Conservation (phyloP, 2,329 filamentous ascomycete species). For the Amesomyces nigricolor region DNA sequence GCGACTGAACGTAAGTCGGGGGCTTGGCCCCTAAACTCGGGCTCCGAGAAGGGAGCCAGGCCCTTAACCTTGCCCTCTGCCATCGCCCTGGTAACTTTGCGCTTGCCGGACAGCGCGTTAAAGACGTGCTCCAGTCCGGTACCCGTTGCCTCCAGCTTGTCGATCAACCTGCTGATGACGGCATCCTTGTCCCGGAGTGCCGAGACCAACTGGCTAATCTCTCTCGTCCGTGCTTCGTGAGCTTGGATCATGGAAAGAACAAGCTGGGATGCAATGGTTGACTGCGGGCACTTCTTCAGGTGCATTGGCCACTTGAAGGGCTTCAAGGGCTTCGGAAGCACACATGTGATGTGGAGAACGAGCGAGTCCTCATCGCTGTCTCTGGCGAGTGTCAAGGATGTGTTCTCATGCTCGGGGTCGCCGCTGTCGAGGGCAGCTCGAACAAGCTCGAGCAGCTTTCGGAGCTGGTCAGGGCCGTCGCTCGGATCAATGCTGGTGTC, state of each 20-base stretch:
- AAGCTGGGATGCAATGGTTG: constrained; percentile 42
- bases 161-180: constrained; percentile 45
- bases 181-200: constrained; percentile 47
- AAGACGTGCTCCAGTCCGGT: constrained; percentile 51
- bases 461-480: constrained; percentile 61
- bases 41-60: constrained; percentile 43
- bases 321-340: constrained; percentile 56
- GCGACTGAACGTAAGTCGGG: constrained; percentile 20
- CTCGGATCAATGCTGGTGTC: constrained; percentile 69
- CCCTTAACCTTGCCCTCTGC: constrained; percentile 48
- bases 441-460: constrained; percentile 61
- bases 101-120: constrained; percentile 44
- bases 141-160: constrained; percentile 49
- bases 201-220: constrained; percentile 40
- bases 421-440: constrained; percentile 45
- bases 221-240: constrained; percentile 36
- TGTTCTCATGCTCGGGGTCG: constrained; percentile 39
- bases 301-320: constrained; percentile 61
- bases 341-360: constrained; percentile 52
- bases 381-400: constrained; percentile 39
- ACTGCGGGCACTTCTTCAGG: constrained; percentile 42
- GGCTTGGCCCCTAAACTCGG: constrained; percentile 34
- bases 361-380: constrained; percentile 37
- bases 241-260: constrained; percentile 48
- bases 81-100: constrained; percentile 38